Conservation (phyloP, 768 basidiomycete genomes). For the Coprinopsis sp. region DNA sequence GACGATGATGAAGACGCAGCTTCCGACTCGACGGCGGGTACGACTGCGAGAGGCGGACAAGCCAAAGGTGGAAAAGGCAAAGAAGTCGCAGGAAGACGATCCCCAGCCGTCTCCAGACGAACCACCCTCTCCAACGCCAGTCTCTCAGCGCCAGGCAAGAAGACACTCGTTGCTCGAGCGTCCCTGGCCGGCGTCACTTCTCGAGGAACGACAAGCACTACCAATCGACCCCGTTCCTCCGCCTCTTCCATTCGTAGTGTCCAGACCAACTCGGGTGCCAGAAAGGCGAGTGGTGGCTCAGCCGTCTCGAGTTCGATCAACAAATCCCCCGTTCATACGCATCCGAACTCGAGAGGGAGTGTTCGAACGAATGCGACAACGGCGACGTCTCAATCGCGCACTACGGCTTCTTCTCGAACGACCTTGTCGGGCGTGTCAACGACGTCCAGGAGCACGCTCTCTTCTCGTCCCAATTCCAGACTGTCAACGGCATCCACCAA, state of each 20-base stretch:
- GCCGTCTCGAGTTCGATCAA: constrained; percentile 18
- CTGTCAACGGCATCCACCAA: constrained; percentile 15
- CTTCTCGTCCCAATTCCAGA: constrained; percentile 20
- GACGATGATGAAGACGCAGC: constrained; percentile 14
- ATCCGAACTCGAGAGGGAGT: constrained; percentile 26
- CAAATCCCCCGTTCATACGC: constrained; percentile 2
- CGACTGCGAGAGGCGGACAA: constrained; percentile 4
- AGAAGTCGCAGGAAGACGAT: constrained; percentile 8
- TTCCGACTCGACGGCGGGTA: constrained; percentile 10
- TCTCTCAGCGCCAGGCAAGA: constrained; percentile 18
- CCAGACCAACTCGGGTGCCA: constrained; percentile 19
- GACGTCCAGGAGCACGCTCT: background rate
- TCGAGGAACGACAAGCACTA: constrained; percentile 8
- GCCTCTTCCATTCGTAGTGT: constrained; percentile 29
- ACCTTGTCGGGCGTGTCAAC: constrained; percentile 12
- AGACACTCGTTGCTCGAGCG: constrained; percentile 25
- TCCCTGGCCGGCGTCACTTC: constrained; percentile 23
- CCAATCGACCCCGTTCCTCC: constrained; percentile 23
- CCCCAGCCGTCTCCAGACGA: constrained; percentile 1
- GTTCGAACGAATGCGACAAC: constrained; percentile 12
- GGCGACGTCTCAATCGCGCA: background rate
- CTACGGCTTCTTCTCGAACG: constrained; percentile 9
- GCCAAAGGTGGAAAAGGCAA: constrained; percentile 1
- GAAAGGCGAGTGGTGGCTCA: constrained; percentile 32
- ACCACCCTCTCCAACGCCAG: constrained; percentile 6